Base-by-base conservation (phyloP, 78 protist species). In the Dictyostelium purpureum region DNA sequence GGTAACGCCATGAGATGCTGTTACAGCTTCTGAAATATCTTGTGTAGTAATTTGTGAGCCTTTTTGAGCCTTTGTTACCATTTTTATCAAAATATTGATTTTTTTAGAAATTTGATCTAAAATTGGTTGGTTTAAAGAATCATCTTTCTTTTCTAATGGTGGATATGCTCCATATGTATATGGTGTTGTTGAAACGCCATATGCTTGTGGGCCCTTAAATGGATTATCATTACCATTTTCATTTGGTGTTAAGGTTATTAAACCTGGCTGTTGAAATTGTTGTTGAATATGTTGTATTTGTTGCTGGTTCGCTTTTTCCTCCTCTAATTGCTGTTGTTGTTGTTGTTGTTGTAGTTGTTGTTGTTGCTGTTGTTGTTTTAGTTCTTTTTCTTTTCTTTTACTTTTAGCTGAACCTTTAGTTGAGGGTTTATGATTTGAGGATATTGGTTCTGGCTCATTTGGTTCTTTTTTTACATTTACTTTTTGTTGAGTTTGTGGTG, bases 141-240 rank as follows among this genome's bases (percentile, higher is more conserved):
- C 38, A 24, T 57, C 83, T 21, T 56, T 35, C 56, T 77, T 35
- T n/a, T 52, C 70, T 40, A n/a, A n/a, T 35, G 73, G 38, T 61
- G 70, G 9, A 12, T 47, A 14, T 47, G 52, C 26, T 16, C 43
- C 19, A 57, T 26, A 11, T 61, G 38, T 33, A 31, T 61, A 61
- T 19, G 90, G 90, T 33, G 90, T 82, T 38, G 90, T 82, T 26
- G 90, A 82, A 43, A 82, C 51, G 31, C 90, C 90, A 70, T 82
- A 82, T 2, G 90, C 69, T 2, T 18, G 37, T 54, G 79, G 35
- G 0, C 90, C 90, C 31, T 70, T 82, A n/a, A 82, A 82, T 38
- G 90, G 79, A 63, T 78, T 78, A 7, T 80, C 77, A 16, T 51
- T 56, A 19, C 18, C 14, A 10, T 31, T 33, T n/a, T 67, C 76